phyloP scores from a whole-genome alignment of 2,329 filamentous ascomycete species.

The Paramyrothecium sp. region DNA sequence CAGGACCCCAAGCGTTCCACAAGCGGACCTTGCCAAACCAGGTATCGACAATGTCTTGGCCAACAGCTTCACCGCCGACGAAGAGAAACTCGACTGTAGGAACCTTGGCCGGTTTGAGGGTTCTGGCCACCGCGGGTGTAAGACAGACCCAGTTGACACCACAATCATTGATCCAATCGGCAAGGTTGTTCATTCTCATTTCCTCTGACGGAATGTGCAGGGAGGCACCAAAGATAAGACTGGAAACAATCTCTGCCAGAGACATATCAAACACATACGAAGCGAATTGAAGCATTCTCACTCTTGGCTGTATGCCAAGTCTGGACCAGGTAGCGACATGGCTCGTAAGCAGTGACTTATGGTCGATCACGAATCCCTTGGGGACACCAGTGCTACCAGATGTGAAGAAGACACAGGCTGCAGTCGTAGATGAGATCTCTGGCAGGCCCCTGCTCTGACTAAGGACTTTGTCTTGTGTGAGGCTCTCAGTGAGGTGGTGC shows the following conservation, averaged over 20 bases:
- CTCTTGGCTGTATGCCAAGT: not conserved
- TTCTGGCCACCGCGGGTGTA: conserved; percentile 2
- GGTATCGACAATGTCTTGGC: conserved; percentile 7
- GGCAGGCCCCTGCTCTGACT: not conserved
- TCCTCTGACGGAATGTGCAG: conserved; percentile 1
- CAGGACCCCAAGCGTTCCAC: conserved; percentile 19
- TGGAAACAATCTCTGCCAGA: conserved; percentile 1
- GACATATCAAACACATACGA: conserved; percentile 6
- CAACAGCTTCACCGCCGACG: conserved; percentile 15
- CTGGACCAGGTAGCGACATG: not conserved
- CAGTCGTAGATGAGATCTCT: not conserved
- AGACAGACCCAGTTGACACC: not conserved
- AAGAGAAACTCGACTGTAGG: conserved; percentile 8
- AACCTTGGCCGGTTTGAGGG: not conserved
- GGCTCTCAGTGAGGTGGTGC: not conserved
- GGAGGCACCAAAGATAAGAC: conserved; percentile 4
- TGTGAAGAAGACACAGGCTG: conserved; percentile 42
- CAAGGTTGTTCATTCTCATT: not conserved
- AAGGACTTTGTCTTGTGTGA: not conserved
- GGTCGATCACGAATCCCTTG: conserved; percentile 41
- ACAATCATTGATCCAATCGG: not conserved
- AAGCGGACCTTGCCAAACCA: conserved; percentile 14
- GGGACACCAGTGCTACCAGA: conserved; percentile 49
- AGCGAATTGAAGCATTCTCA: not conserved
- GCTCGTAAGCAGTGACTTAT: conserved; percentile 1